phyloP scores from a whole-genome alignment of 2,329 filamentous ascomycete genomes.

The Tolypocladium sp. region DNA sequence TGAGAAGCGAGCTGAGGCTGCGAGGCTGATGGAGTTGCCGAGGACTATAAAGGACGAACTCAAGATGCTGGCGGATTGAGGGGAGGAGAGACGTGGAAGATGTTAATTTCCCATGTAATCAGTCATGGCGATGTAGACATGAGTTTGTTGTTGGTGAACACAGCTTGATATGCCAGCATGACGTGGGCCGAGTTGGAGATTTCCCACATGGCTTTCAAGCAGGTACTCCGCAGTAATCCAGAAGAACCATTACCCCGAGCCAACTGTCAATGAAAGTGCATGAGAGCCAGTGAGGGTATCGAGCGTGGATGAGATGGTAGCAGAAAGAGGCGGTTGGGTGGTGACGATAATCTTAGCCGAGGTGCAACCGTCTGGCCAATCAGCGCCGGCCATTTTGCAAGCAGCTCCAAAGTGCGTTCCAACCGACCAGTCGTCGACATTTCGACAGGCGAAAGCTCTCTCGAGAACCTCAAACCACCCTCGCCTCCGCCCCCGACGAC shows the following conservation, averaged over 20 bases:
- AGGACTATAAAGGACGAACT: constrained; percentile 2
- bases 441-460: constrained; percentile 21
- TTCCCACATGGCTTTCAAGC: background rate
- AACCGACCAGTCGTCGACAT: constrained; percentile 19
- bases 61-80: background rate
- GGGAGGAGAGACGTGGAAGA: background rate
- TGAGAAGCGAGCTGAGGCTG: constrained; percentile 19
- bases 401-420: constrained; percentile 5
- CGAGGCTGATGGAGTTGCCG: constrained; percentile 10
- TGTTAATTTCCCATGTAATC: background rate
- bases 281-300: background rate
- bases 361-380: constrained; percentile 11
- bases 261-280: background rate
- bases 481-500: constrained; percentile 11
- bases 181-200: too few relatives aligned
- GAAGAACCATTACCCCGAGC: background rate
- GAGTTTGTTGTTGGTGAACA: background rate
- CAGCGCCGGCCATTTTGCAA: constrained; percentile 13
- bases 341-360: constrained; percentile 4
- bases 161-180: background rate
- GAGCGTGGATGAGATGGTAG: background rate
- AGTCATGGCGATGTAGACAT: background rate
- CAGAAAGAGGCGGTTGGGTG: background rate
- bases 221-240: background rate
- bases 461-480: constrained; percentile 10